These are phyloP conservation scores for Voacanga thouarsii DNA, from an alignment of 257 asterid genomes.

Conservation along the genomic window DNA sequence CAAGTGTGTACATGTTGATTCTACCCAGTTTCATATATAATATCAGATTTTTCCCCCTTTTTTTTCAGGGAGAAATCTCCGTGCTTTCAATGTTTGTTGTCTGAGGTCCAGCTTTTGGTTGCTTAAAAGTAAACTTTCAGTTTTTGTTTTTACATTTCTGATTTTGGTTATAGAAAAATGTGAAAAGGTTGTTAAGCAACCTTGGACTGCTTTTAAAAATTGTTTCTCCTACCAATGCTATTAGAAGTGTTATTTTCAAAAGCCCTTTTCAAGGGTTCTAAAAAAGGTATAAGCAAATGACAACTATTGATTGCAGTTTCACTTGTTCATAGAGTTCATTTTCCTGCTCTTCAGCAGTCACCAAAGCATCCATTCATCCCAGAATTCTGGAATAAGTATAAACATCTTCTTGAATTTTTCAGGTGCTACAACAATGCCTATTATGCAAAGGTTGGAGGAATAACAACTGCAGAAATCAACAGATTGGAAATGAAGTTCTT, in stretches of 20 bases:
- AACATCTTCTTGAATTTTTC: neutral
- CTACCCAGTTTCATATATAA: too few species aligned
- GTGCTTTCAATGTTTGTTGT: neutral
- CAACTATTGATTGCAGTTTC: neutral
- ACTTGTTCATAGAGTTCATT: neutral
- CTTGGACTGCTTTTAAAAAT: neutral
- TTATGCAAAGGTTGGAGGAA: constrained; percentile 47
- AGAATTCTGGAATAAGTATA: too few species aligned
- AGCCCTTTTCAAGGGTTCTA: neutral
- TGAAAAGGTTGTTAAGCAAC: neutral
- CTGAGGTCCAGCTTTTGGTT: neutral
- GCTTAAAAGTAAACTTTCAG: neutral
- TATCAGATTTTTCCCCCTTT: too few species aligned
- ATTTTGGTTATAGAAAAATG: neutral
- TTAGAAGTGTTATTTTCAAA: neutral
- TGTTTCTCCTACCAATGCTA: neutral
- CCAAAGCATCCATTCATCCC: neutral
- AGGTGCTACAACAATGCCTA: constrained; percentile 44
- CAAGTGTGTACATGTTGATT: too few species aligned
- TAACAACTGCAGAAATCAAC: constrained; percentile 39
- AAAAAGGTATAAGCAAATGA: neutral
- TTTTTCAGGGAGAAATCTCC: neutral
- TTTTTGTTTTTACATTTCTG: neutral
- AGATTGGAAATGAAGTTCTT: constrained; percentile 40
- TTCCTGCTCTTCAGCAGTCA: neutral